Evolutionary conservation across 306 rosid species (phyloP).

Genomic region (Begonia loranthoides): DNA sequence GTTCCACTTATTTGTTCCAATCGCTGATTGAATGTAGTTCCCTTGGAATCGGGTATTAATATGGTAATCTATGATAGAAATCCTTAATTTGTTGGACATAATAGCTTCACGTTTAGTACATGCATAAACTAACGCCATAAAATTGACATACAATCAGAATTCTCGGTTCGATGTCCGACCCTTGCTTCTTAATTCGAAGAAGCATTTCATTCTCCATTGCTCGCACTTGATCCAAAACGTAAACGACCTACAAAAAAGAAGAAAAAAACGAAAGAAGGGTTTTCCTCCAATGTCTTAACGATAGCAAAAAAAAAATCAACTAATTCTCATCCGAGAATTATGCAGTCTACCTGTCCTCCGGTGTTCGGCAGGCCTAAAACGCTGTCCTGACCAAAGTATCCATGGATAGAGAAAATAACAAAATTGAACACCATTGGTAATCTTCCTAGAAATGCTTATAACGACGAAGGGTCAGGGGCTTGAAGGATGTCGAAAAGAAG

Average conservation of each 20-base stretch:
- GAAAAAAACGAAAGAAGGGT: neutral
- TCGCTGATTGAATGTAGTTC: conserved; percentile 88
- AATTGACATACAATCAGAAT: conserved; percentile 58
- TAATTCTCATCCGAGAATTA: neutral
- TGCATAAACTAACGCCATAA: neutral
- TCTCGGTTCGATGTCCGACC: conserved; percentile 65
- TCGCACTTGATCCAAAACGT: conserved; percentile 93
- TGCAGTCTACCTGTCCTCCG: conserved; percentile 76
- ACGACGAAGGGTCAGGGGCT: conserved; percentile 86
- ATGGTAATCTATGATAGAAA: conserved; percentile 46
- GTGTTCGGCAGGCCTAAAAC: conserved; percentile 95
- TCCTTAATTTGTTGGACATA: too few relatives aligned
- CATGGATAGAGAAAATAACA: conserved; percentile 83
- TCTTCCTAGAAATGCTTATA: conserved; percentile 84
- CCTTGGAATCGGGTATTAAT: conserved; percentile 85
- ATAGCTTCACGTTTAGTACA: too few relatives aligned
- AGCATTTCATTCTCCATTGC: conserved; percentile 94
- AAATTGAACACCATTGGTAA: conserved; percentile 89
- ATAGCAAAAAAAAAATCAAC: neutral
- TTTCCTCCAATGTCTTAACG: too few relatives aligned
- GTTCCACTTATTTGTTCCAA: conserved; percentile 87
- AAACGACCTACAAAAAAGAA: conserved; percentile 53
- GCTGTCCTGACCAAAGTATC: conserved; percentile 91
- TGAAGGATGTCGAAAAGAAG: conserved; percentile 81
- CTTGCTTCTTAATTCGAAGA: conserved; percentile 64